phyloP scores from a whole-genome alignment of 2,329 filamentous ascomycete genomes.

The Penicillium sclerotiorum region DNA sequence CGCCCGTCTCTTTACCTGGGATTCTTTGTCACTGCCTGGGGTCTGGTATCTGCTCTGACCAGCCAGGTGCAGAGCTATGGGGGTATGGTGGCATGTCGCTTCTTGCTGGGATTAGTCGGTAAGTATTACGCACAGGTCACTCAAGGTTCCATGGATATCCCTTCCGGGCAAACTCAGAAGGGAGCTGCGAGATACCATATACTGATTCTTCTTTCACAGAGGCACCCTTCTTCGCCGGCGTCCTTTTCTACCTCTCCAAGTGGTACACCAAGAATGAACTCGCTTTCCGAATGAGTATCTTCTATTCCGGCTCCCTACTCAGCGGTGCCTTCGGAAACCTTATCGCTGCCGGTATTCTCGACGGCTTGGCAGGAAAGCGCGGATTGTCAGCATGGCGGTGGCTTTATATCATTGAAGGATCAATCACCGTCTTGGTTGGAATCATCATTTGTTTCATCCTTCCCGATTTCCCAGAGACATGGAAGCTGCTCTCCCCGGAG shows the following conservation, averaged over 20 bases:
- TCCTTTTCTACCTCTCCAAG: slow-evolving; percentile 53
- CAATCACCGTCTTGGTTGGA: slow-evolving; percentile 37
- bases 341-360: slow-evolving; percentile 56
- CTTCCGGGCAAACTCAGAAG: neutral
- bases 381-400: slow-evolving; percentile 46
- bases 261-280: slow-evolving; percentile 60
- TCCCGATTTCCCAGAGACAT: slow-evolving; percentile 51
- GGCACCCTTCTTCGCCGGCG: slow-evolving; percentile 52
- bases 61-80: slow-evolving; percentile 47
- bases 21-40: slow-evolving; percentile 50
- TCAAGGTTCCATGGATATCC: too few relatives aligned
- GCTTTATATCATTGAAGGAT: slow-evolving; percentile 47
- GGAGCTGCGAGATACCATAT: too few relatives aligned
- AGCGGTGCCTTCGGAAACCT: slow-evolving; percentile 56
- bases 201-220: slow-evolving; percentile 25
- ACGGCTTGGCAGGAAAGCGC: slow-evolving; percentile 39
- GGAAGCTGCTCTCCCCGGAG: slow-evolving; percentile 46
- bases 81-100: slow-evolving; percentile 48
- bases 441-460: slow-evolving; percentile 38
- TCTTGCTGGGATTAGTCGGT: slow-evolving; percentile 49
- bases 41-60: slow-evolving; percentile 48
- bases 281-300: slow-evolving; percentile 53
- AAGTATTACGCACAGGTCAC: neutral
- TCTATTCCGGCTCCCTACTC: slow-evolving; percentile 55
- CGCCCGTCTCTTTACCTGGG: slow-evolving; percentile 48